Base-by-base conservation (phyloP, 2,329 filamentous ascomycete genomes). In the Celoporthe dispersa region DNA sequence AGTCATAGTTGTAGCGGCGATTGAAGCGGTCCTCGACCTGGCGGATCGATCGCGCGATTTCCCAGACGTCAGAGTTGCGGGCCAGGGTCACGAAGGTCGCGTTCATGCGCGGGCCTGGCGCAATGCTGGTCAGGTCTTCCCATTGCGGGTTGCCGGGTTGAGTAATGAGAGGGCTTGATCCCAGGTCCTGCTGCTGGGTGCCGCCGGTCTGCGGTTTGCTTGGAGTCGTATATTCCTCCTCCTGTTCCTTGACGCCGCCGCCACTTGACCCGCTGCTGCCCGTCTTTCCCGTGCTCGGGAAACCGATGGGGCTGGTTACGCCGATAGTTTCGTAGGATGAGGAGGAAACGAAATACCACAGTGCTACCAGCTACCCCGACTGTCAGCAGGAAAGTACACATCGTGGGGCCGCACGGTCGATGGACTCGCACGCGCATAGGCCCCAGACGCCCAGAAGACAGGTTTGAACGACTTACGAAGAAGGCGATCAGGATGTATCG, bases 1-100 rank as follows among this genome's bases (percentile, higher is more conserved):
- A 99, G 80, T 98, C 95, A 83, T 99, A 99, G 84, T 97, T 91
- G 85, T 92, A 98, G 77, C 95, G 92, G 77, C 90, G 90, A 84
- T 99, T 99, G 89, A 99, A 99, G 78, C 96, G 93, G 81, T 99
- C 96, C 83, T 99, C 96, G 69, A 99, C 90, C 78, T 97, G 93
- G 69, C 96, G 93, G 78, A 99, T 99, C 16, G 94, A 98, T 77
- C 94, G 90, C 72, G 94, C 93, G 78, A 99, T 97, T 65, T 99
- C 96, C 96, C 96, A 99, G 37, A 98, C 84, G 78, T 99, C 96
- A 68, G 85, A 87, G 83, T 99, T 99, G 77, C 96, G 91, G 67
- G 96, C 96, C 72, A 99, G 88, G 31, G 94, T 97, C 67, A 99
- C 94, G 78, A 99, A 99, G 14, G 96, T 99, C 65, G 97, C 96